Conservation (phyloP, 345 rosid species). For the Ceriops tagal region DNA sequence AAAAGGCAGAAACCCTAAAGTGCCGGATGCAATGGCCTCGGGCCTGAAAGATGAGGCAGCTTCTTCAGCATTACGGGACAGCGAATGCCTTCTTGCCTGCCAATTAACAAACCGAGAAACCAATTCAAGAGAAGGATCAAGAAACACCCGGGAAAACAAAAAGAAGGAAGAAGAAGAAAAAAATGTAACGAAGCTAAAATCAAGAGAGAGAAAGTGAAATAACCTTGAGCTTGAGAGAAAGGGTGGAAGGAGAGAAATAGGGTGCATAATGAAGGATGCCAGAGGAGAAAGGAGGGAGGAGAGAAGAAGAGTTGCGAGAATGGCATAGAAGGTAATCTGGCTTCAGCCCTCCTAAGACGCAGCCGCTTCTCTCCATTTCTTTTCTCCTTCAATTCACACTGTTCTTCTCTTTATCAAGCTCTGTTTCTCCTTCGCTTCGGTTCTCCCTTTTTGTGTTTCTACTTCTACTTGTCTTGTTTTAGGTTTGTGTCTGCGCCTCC, state of each 20-base stretch:
- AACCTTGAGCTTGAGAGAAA: constrained; percentile 52
- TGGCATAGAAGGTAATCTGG: constrained; percentile 43
- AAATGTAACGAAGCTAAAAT: background rate
- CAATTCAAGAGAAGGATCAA: background rate
- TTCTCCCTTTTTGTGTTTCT: no score
- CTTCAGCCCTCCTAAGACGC: constrained; percentile 27
- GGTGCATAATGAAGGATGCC: background rate
- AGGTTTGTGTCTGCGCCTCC: no score
- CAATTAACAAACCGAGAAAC: constrained; percentile 1
- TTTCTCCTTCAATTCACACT: background rate
- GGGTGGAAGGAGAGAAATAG: constrained; percentile 16
- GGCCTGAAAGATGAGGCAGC: constrained; percentile 31
- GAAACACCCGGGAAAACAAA: background rate
- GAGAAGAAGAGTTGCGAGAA: constrained; percentile 25
- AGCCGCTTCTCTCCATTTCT: constrained; percentile 55
- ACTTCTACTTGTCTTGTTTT: no score
- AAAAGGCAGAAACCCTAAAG: constrained; percentile 35
- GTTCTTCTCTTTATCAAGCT: no score
- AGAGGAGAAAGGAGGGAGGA: constrained; percentile 6
- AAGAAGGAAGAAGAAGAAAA: background rate
- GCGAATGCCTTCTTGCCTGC: constrained; percentile 35
- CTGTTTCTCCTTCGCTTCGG: no score
- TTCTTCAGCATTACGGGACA: constrained; percentile 20
- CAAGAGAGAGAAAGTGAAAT: background rate
- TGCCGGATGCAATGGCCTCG: constrained; percentile 37